A percentile compares a stretch with the other conserved stretches of the same genome.
These are phyloP conservation scores for Aspergillus neoniger DNA, from an alignment of 2,329 filamentous ascomycete genomes.

Conservation along the genomic window DNA sequence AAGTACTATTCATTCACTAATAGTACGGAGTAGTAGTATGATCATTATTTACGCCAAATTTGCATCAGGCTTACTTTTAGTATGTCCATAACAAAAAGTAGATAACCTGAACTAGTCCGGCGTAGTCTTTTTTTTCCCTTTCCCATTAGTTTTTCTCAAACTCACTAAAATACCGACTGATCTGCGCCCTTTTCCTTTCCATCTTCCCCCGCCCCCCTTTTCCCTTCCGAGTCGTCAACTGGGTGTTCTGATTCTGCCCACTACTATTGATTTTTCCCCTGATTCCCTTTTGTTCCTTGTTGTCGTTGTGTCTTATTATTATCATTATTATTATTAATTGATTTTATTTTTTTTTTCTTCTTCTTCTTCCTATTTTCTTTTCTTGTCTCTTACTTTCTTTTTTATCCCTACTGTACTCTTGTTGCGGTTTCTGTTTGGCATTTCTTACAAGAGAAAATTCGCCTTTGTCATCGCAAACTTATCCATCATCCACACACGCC, in stretches of 20 bases:
- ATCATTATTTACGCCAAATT: neutral
- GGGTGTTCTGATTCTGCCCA: constrained; percentile 11
- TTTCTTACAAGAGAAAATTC: neutral
- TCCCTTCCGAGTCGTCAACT: neutral
- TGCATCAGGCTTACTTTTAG: neutral
- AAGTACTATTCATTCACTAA: neutral
- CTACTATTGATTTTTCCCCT: constrained; percentile 12
- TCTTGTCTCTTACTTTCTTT: neutral
- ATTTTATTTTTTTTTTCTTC: neutral
- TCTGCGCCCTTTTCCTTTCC: constrained; percentile 4
- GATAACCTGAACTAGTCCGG: neutral
- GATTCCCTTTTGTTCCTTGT: constrained; percentile 9
- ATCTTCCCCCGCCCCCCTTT: neutral
- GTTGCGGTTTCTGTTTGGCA: neutral
- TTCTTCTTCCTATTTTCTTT: constrained; percentile 3
- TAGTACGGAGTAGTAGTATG: neutral
- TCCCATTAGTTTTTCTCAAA: neutral
- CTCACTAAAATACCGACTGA: neutral
- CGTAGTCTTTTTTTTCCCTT: neutral
- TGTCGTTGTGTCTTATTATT: neutral
- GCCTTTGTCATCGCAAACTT: constrained; percentile 6
- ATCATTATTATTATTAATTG: too few species aligned
- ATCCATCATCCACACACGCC: neutral
- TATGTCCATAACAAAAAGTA: neutral
- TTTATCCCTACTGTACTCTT: neutral